A percentile compares a stretch with the other conserved stretches of the same genome.
Evolutionary conservation across 495 filamentous ascomycete genomes (phyloP).

Genomic region (Friedmanniomyces simplex): DNA sequence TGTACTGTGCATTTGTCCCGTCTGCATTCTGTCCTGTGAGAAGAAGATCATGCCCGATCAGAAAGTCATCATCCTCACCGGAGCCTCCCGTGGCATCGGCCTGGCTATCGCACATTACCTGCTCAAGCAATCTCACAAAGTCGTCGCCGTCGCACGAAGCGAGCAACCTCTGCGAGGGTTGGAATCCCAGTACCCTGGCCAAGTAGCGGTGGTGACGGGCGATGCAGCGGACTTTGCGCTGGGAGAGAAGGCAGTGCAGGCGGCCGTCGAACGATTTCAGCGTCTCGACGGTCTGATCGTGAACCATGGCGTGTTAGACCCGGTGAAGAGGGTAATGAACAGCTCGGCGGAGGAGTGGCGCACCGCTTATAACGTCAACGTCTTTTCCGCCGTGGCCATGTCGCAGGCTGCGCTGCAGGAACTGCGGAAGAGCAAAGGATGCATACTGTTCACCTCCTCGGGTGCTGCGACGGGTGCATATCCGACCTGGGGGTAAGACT

Average conservation of each 20-base stretch:
- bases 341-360: constrained; percentile 61
- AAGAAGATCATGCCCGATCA: not conserved
- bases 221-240: constrained; percentile 61
- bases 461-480: constrained; percentile 53
- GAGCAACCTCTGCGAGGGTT: constrained; percentile 54
- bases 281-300: constrained; percentile 70
- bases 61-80: constrained; percentile 54
- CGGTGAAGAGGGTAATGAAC: constrained; percentile 62
- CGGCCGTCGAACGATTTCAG: constrained; percentile 56
- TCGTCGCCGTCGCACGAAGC: constrained; percentile 62
- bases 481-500: constrained; percentile 68
- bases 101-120: constrained; percentile 65
- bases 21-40: too few species aligned
- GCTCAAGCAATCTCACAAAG: constrained; percentile 54
- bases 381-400: constrained; percentile 69
- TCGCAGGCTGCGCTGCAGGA: constrained; percentile 61
- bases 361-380: constrained; percentile 62
- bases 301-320: constrained; percentile 75
- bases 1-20: too few species aligned
- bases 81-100: constrained; percentile 68
- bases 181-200: constrained; percentile 49
- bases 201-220: constrained; percentile 62
- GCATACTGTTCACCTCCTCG: constrained; percentile 33
- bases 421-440: constrained; percentile 45
- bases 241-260: constrained; percentile 49